Evolutionary conservation across 2,329 filamentous ascomycete species (phyloP).

Genomic region (Pyricularia pennisetigena): DNA sequence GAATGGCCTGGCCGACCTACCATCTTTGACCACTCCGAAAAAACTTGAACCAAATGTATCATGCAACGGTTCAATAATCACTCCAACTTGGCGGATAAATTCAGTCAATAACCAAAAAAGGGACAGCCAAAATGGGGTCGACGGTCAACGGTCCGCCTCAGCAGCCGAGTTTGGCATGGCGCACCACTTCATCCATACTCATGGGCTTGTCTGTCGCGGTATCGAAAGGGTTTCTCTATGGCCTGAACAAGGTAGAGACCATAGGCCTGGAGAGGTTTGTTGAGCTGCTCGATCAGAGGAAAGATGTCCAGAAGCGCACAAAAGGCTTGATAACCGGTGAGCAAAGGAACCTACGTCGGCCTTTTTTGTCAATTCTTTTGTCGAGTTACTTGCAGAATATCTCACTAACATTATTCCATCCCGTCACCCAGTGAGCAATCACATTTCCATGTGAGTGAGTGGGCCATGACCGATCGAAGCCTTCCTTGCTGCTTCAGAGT

Average conservation of each 20-base stretch:
- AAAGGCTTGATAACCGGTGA: slow-evolving; percentile 77
- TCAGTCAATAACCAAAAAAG: neutral
- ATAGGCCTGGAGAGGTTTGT: slow-evolving; percentile 69
- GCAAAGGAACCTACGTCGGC: slow-evolving; percentile 11
- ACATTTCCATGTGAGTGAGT: slow-evolving; percentile 71
- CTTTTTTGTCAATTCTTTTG: neutral
- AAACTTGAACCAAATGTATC: neutral
- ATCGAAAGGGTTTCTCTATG: slow-evolving; percentile 65
- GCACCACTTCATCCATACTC: slow-evolving; percentile 59
- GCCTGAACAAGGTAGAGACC: slow-evolving; percentile 65
- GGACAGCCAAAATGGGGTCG: neutral
- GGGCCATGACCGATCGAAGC: neutral
- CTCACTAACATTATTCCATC: slow-evolving; percentile 9
- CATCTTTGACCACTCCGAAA: neutral
- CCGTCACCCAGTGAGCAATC: slow-evolving; percentile 63
- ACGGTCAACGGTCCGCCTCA: slow-evolving; percentile 8
- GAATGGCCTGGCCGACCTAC: neutral
- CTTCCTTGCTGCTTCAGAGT: neutral
- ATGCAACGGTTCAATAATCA: neutral
- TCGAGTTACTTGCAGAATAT: too few relatives aligned
- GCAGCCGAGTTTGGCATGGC: slow-evolving; percentile 58
- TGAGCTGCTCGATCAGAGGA: slow-evolving; percentile 62
- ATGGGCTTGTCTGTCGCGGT: slow-evolving; percentile 66
- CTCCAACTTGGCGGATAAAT: neutral
- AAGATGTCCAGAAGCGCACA: slow-evolving; percentile 53